Conservation (phyloP, 352 stramenopile genomes). For the Phytophthora sojae region DNA sequence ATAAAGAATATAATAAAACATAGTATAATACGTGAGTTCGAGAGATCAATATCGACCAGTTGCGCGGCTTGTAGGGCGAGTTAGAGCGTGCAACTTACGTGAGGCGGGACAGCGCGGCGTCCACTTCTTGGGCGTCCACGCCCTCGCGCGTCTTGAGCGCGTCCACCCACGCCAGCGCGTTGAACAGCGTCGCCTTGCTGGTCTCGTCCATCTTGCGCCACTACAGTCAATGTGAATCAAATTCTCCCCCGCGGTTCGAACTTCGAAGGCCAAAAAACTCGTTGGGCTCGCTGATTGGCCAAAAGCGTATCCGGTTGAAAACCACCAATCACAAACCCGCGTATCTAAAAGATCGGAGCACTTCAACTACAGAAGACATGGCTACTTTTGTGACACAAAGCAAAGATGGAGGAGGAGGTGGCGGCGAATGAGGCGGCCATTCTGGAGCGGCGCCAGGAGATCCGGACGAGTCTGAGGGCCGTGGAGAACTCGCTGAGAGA, state of each 20-base stretch:
- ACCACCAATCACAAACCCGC: slow-evolving; percentile 9
- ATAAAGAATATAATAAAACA: background rate
- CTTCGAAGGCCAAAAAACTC: slow-evolving; percentile 16
- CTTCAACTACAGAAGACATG: slow-evolving; percentile 21
- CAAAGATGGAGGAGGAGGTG: slow-evolving; percentile 10
- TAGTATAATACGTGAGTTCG: slow-evolving; percentile 3
- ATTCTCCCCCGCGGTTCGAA: slow-evolving; percentile 18
- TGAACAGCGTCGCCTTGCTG: slow-evolving; percentile 69
- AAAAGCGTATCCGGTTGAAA: slow-evolving; percentile 4
- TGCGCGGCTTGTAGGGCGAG: slow-evolving; percentile 39
- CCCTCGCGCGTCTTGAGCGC: slow-evolving; percentile 61
- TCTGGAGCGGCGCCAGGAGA: slow-evolving; percentile 45
- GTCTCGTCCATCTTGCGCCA: slow-evolving; percentile 40
- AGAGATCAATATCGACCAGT: background rate
- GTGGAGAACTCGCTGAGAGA: slow-evolving; percentile 55
- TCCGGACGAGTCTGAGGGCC: slow-evolving; percentile 46
- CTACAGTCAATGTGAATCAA: slow-evolving; percentile 8
- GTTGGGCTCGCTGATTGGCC: slow-evolving; percentile 15
- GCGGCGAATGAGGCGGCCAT: slow-evolving; percentile 43
- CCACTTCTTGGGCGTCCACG: slow-evolving; percentile 70
- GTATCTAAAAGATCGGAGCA: slow-evolving; percentile 16
- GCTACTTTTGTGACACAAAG: slow-evolving; percentile 25
- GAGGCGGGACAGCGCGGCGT: slow-evolving; percentile 73
- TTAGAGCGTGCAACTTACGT: slow-evolving; percentile 28
- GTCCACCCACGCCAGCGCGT: slow-evolving; percentile 78